Base-by-base conservation (phyloP, 169 alveolate genomes). In the Plasmodium fragile region DNA sequence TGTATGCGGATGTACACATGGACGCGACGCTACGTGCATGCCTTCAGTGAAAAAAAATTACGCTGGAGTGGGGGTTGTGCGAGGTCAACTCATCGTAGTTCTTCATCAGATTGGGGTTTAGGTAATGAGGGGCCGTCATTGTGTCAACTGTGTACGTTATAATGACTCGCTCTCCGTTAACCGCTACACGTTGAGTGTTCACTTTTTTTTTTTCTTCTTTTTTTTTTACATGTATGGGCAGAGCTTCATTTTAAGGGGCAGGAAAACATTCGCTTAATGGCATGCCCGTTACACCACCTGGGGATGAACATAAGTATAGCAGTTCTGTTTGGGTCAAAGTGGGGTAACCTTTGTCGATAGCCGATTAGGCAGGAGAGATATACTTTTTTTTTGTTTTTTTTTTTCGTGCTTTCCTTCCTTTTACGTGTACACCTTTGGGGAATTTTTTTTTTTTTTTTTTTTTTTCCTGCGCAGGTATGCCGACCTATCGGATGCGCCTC, bases 41-140 rank as follows among this genome's bases (percentile, higher is more conserved):
- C 18, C 49, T 30, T 8, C 34, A 0, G 59, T 49, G 59, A 49
- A 49, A 25, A 91, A 82, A 25, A 91, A 82, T 85, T 79, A 96
- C 97, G 73, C 97, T 96, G 53, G 94, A 96, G 78, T 96, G 97
- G 25, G 97, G 97, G 83, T 96, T 96, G 43, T 95, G 95, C 18
- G 95, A 18, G 28, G 95, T 95, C 65, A 92, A 59, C 73, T 92
- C 96, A 73, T 96, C 97, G 84, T 95, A 96, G 32, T 95, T 93
- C 36, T 84, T 84, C 32, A 84, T 84, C 55, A 84, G 59, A 41
- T 84, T 84, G 32, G 77, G 92, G 59, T 70, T 39, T 73, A 84
- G 39, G 59, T 43, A 49, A 52, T 84, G 77, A 1, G 92, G 43
- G 36, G 73, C 83, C 53, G 79, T 52, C 92, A 84, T 84, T 45